Evolutionary conservation across 768 basidiomycete species (phyloP).

Genomic region (Mycena indigotica): DNA sequence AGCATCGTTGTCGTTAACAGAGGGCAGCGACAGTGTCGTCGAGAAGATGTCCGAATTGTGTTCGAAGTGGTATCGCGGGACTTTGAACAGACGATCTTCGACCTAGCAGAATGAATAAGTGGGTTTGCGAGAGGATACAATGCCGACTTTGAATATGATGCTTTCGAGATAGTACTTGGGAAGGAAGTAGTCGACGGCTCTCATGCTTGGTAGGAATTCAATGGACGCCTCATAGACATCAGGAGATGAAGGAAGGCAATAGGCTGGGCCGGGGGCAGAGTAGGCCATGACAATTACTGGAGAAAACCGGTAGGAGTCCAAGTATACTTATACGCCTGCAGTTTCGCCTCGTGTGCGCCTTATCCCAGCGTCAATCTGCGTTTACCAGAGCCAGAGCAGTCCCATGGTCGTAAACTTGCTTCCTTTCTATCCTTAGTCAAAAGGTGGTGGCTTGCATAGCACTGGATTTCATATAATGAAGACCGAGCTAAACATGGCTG

Average conservation of each 20-base stretch:
- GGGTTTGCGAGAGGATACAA: neutral
- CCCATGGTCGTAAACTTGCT: no score
- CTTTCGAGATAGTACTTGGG: neutral
- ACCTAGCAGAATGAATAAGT: constrained; percentile 30
- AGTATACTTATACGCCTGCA: neutral
- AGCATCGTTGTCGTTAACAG: constrained; percentile 13
- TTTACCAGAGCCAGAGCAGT: no score
- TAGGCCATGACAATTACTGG: neutral
- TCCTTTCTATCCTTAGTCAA: no score
- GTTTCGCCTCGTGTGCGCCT: neutral
- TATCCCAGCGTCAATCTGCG: constrained; percentile 1
- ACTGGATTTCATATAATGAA: no score
- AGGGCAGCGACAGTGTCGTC: constrained; percentile 35
- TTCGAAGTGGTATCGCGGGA: constrained; percentile 38
- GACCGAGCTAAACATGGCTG: no score
- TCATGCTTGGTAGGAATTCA: neutral
- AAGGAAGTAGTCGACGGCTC: neutral
- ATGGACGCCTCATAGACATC: neutral
- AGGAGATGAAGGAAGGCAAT: neutral
- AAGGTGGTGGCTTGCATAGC: no score
- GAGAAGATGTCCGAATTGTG: constrained; percentile 37
- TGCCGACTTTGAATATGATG: neutral
- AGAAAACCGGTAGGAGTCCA: no score
- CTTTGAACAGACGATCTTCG: constrained; percentile 40
- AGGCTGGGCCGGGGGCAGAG: neutral